These are phyloP conservation scores for Penicillium verhagenii DNA, from an alignment of 495 filamentous ascomycete species.

Conservation along the genomic window DNA sequence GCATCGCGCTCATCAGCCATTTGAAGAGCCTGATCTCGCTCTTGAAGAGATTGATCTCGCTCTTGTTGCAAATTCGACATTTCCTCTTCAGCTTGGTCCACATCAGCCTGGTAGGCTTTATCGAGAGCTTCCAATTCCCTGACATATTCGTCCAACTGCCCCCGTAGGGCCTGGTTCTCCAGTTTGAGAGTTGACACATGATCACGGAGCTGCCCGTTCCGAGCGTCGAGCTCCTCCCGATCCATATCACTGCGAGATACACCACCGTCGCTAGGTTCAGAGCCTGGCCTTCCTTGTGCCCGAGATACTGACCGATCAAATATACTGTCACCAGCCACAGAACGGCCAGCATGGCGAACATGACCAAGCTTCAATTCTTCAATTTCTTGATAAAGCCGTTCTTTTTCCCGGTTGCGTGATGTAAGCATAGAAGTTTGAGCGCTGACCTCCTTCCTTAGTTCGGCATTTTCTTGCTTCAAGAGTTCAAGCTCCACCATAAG, in stretches of 20 bases:
- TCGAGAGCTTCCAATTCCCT: slow-evolving; percentile 65
- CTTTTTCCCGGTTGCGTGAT: slow-evolving; percentile 90
- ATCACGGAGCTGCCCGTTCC: slow-evolving; percentile 80
- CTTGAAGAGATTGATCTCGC: slow-evolving; percentile 79
- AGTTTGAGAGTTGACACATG: slow-evolving; percentile 80
- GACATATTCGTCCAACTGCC: slow-evolving; percentile 66
- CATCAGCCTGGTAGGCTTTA: slow-evolving; percentile 68
- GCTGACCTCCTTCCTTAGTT: slow-evolving; percentile 85
- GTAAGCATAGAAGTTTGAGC: slow-evolving; percentile 98
- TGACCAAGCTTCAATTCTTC: slow-evolving; percentile 90
- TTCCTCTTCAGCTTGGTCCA: slow-evolving; percentile 75
- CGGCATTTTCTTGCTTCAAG: slow-evolving; percentile 87
- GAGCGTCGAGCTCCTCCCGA: slow-evolving; percentile 81
- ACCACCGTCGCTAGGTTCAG: slow-evolving; percentile 65
- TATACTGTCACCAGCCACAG: slow-evolving; percentile 82
- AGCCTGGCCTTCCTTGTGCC: slow-evolving; percentile 69
- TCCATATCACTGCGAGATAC: slow-evolving; percentile 76
- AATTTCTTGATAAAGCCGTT: slow-evolving; percentile 92
- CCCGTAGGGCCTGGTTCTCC: slow-evolving; percentile 75
- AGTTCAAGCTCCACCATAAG: slow-evolving; percentile 72
- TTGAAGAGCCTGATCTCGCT: slow-evolving; percentile 84
- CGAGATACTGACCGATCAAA: slow-evolving; percentile 91
- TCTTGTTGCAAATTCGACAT: slow-evolving; percentile 79
- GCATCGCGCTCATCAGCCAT: slow-evolving; percentile 75
- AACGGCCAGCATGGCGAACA: slow-evolving; percentile 61